Evolutionary conservation across 2,329 filamentous ascomycete genomes (phyloP), one percentile per base, ranked within the genome.

Genomic region (Lachnellula willkommii): DNA sequence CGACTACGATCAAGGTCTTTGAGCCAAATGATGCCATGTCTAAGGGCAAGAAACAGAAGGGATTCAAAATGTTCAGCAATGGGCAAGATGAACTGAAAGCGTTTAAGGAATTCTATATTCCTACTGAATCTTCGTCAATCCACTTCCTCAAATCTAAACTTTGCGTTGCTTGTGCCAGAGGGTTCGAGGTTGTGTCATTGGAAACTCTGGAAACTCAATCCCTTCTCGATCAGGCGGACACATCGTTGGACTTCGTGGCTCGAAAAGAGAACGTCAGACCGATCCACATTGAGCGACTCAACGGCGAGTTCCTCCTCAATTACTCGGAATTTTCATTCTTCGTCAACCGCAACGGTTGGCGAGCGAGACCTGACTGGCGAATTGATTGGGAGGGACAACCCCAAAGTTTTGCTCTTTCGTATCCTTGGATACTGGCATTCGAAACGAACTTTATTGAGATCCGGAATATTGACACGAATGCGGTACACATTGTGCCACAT

Each of bases 281-380:
- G 2, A 95, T 99, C 62, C 93, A 97, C 68, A 97, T 99, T 64
- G 95, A 99, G 73, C 88, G 94, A 47, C 86, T 97, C 70, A 95
- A 95, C 65, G 92, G 93, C 71, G 94, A 99, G 70, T 99, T 99
- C 78, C 74, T 99, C 64, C 85, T 99, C 61, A 97, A 96, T 73
- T 99, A 99, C 75, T 94, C 90, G 4, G 94, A 99, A 71, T 99
- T 96, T 74, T 96, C 90, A 12, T 99, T 99, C 82, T 99, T 97
- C 68, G 94, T 99, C 70, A 97, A 99, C 74, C 85, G 94, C 67
- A 97, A 99, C 71, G 94, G 94, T 39, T 99, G 94, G 94, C 85
- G 94, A 60, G 93, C 93, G 53, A 82, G 92, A 67, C 91, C 92
- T 5, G 94, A 99, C 72, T 99, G 94, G 94, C 87, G 88, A 66